Evolutionary conservation across 129 eudicot genomes (phyloP), one percentile per base, ranked within the genome.

Genomic region (Cynara cardunculus): DNA sequence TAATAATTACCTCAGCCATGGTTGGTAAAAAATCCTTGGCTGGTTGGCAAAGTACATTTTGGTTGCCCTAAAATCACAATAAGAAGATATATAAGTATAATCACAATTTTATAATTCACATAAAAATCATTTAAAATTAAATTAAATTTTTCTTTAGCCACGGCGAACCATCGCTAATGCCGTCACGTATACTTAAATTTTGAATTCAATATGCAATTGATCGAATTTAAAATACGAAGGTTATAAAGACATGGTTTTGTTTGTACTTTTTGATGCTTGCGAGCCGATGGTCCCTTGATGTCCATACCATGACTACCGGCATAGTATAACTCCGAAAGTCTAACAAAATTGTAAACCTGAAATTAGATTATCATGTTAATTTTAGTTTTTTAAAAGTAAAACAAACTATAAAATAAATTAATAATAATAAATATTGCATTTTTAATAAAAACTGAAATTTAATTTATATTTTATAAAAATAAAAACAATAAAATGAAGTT

Each of bases 271-370:
- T 69, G 81, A 56, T 85, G 78, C 37, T 81, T 85, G 41, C 78
- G 78, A 79, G 87, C 68, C 16, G 89, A 66, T 62, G 99, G 99
- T 70, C 97, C 94, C 84, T 86, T 90, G 74, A 95, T 95, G 89
- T 95, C 99, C 99, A 95, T 95, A 0, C 99, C 99, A 82, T 95
- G 99, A 75, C 99, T 95, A 14, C 99, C 99, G 0, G 99, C 99
- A 69, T 95, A 95, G 41, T 92, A 95, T 27, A 95, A 88, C 82
- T 95, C 97, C 2, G 93, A 80, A 76, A 95, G 70, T 81, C 86
- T 85, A 27, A 95, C 97, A 74, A 92, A 95, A 62, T 69, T 90
- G 71, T 87, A 85, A 3, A 95, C 98, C 98, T 94, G 75, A 31
- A 49, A 49, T 16, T 5, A 28, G 75, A 75, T 16, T 5, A 74